phyloP scores from a whole-genome alignment of 2,329 filamentous ascomycete genomes.

The Xylaria arbuscula region DNA sequence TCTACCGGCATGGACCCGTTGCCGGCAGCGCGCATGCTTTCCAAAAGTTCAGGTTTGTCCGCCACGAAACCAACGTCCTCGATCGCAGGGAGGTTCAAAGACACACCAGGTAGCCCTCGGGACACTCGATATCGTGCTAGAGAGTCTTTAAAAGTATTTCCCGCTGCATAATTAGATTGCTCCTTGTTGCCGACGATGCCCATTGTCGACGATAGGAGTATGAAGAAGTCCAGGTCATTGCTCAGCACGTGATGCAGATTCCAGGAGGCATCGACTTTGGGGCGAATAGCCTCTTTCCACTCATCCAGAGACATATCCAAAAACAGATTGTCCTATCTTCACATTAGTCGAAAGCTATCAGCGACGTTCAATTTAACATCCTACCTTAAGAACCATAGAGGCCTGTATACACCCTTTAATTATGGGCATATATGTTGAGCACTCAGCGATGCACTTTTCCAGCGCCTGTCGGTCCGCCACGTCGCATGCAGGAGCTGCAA shows the following conservation, averaged over 20 bases:
- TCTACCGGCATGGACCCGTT: constrained; percentile 31
- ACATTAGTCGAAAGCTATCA: neutral
- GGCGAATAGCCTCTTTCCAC: constrained; percentile 52
- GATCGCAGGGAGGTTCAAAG: constrained; percentile 40
- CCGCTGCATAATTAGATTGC: constrained; percentile 43
- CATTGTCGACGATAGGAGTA: constrained; percentile 43
- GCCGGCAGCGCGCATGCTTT: constrained; percentile 33
- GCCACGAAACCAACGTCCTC: constrained; percentile 40
- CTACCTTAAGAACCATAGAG: constrained; percentile 54
- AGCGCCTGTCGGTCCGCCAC: constrained; percentile 48
- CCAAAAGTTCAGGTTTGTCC: constrained; percentile 42
- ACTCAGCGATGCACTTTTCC: constrained; percentile 40
- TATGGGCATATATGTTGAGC: constrained; percentile 47
- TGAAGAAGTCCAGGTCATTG: constrained; percentile 37
- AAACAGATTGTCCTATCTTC: constrained; percentile 46
- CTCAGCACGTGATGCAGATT: constrained; percentile 53
- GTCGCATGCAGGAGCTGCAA: constrained; percentile 47
- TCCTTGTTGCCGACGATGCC: constrained; percentile 42
- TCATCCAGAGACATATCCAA: constrained; percentile 53
- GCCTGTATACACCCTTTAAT: constrained; percentile 58
- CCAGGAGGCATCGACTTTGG: constrained; percentile 57
- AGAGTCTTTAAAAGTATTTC: constrained; percentile 42
- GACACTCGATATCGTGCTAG: constrained; percentile 40
- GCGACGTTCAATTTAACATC: neutral
- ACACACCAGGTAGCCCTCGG: constrained; percentile 40